Base-by-base conservation (phyloP, 768 basidiomycete genomes). In the Phaeotremella fagi region DNA sequence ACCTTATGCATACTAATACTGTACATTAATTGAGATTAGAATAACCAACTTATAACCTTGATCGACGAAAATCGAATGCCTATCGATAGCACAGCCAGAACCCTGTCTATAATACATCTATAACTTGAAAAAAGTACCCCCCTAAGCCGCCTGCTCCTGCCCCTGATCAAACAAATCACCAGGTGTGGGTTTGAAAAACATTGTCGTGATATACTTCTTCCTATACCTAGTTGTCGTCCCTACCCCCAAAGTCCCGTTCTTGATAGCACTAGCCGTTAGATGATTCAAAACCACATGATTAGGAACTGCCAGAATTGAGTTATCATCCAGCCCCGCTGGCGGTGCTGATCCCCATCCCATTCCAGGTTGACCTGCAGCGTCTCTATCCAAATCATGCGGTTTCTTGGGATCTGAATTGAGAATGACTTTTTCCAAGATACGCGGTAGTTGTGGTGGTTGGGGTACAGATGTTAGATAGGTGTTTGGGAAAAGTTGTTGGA, bases 211-310 rank as follows among this genome's bases (percentile, higher is more conserved):
- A 78, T 85, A 90, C 86, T 94, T 98, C 78, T 87, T 83, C 75
- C 84, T 79, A 78, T 95, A 97, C 70, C 92, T 78, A 46, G 85
- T 90, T 52, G 92, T 98, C 55, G 83, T 89, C 24, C 85, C 91
- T 4, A 97, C 90, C 33, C 90, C 91, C 45, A 97, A 75, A 42
- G 94, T 89, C 5, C 90, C 91, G 72, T 91, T 91, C 74, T 84
- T 80, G 57, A 98, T 98, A 47, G 92, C 91, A 66, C 90, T 94
- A 57, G 92, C 95, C 57, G 88, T 88, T 64, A 98, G 75, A 75
- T 98, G 92, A 64, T 95, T 90, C 59, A 98, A 77, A 22, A 97
- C 90, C 31, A 90, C 89, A 77, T 97, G 92, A 31, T 84, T 86
- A 20, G 92, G 92, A 20, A 95, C 89, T 15, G 94, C 86, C 58